Base-by-base conservation (phyloP, 2,329 filamentous ascomycete genomes). In the Madurella mycetomatis region DNA sequence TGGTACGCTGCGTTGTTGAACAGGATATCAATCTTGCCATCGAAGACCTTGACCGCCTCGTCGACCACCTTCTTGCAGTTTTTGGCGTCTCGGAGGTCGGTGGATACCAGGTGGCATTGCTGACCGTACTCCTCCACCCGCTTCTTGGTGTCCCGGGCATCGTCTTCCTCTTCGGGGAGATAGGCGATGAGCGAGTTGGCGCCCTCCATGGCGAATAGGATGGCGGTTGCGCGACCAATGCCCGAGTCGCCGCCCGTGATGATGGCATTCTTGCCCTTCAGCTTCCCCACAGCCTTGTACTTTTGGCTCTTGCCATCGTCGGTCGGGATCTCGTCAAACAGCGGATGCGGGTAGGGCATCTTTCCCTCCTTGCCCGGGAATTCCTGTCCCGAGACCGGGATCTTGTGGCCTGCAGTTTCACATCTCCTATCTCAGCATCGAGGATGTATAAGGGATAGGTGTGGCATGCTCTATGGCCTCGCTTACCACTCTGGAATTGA, bases 161-260 rank as follows among this genome's bases (percentile, higher is more conserved):
- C 90, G 44, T 82, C 74, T 67, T 92, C 83, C 69, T 95, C 90
- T 34, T 87, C 81, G 0, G 86, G 83, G 0, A 91, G 76, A 64
- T 94, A 90, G 4, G 82, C 81, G 60, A 94, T 90, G 54, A 87
- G 76, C 48, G 80, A 82, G 58, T 88, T 83, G 13, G 87, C 88
- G 5, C 88, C 90, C 70, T 94, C 90, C 78, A 90, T 86, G 40
- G 88, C 88, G 63, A 86, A 94, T 0, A 94, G 76, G 15, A 92
- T 78, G 1, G 89, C 87, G 1, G 85, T 82, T 1, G 89, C 84
- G 39, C 87, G 83, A 7, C 89, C 88, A 60, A 94, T 92, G 1
- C 89, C 88, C 7, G 82, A 86, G 69, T 92, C 88, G 3, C 89
- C 89, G 15, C 88, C 88, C 0, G 89, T 92, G 64, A 94, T 92